These are phyloP conservation scores for Erodium maritimum DNA, from an alignment of 345 rosid species.

Conservation along the genomic window DNA sequence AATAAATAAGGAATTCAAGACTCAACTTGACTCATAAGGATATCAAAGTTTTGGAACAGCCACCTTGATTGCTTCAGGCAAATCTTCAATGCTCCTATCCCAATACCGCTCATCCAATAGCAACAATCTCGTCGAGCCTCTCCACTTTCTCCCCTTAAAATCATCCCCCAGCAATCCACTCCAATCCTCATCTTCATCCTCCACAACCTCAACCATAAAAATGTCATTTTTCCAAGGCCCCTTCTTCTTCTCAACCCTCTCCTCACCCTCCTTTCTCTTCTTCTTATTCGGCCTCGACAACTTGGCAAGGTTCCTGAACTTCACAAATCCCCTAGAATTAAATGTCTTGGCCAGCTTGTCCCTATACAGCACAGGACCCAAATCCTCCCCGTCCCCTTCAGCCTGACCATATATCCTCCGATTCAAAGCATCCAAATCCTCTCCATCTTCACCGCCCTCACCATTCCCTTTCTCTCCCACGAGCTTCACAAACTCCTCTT, in stretches of 20 bases:
- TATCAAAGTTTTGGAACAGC: constrained; percentile 6
- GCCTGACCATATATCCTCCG: constrained; percentile 37
- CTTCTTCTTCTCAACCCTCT: constrained; percentile 16
- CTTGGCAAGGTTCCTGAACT: constrained; percentile 69
- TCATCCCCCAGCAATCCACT: constrained; percentile 62
- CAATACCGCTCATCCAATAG: constrained; percentile 69
- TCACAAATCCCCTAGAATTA: constrained; percentile 50
- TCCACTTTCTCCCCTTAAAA: constrained; percentile 56
- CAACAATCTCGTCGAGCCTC: constrained; percentile 73
- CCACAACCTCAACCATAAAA: constrained; percentile 52
- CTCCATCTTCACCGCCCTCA: constrained; percentile 9
- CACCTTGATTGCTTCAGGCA: constrained; percentile 90
- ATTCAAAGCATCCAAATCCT: constrained; percentile 21
- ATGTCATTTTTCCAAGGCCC: constrained; percentile 29
- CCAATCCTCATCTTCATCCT: constrained; percentile 35
- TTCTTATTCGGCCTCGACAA: constrained; percentile 57
- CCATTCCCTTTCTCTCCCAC: constrained; percentile 11
- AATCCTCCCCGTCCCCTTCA: constrained; percentile 35
- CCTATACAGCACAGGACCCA: constrained; percentile 50
- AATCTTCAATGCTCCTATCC: constrained; percentile 36
- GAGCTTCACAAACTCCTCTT: constrained; percentile 27
- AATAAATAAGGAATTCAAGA: background rate
- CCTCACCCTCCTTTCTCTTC: constrained; percentile 27
- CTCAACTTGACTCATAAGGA: background rate
- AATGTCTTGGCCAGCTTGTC: constrained; percentile 52